These are phyloP conservation scores for Venturia pyrina DNA, from an alignment of 2,329 filamentous ascomycete genomes.

Conservation along the genomic window DNA sequence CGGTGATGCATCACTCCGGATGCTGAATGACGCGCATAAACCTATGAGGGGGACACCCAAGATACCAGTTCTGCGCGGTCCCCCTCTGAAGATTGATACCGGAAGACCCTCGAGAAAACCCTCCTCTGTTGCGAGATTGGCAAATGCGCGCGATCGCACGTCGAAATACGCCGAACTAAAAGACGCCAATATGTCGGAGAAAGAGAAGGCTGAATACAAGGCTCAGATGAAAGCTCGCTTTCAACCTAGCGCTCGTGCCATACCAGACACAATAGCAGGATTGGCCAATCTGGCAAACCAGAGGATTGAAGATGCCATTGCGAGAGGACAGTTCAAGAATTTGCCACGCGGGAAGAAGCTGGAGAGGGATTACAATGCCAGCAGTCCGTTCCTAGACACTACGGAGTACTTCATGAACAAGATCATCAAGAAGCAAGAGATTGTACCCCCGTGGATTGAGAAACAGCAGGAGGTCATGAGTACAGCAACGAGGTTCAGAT, in stretches of 20 bases:
- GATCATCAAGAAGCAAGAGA: conserved; percentile 92
- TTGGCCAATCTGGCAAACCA: conserved; percentile 80
- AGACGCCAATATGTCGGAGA: conserved; percentile 49
- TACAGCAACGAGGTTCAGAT: conserved; percentile 59
- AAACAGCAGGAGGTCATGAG: conserved; percentile 85
- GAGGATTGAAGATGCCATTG: conserved; percentile 87
- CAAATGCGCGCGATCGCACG: conserved; percentile 48
- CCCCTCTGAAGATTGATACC: conserved; percentile 36
- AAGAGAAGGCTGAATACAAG: conserved; percentile 62
- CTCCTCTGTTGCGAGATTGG: conserved; percentile 40
- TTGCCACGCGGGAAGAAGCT: conserved; percentile 70
- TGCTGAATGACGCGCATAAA: conserved; percentile 56
- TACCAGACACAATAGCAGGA: conserved; percentile 70
- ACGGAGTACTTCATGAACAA: conserved; percentile 98
- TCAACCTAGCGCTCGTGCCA: conserved; percentile 55
- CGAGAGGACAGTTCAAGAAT: conserved; percentile 78
- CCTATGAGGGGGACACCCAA: conserved; percentile 30
- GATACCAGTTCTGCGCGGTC: conserved; percentile 28
- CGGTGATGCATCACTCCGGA: conserved; percentile 69
- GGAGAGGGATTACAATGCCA: conserved; percentile 71
- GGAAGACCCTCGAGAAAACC: conserved; percentile 31
- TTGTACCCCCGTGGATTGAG: conserved; percentile 96
- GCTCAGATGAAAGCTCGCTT: conserved; percentile 75
- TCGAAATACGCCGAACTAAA: conserved; percentile 45
- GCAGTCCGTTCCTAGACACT: conserved; percentile 85